Conservation (phyloP, 2,329 filamentous ascomycete species). For the Epichloe aotearoae region DNA sequence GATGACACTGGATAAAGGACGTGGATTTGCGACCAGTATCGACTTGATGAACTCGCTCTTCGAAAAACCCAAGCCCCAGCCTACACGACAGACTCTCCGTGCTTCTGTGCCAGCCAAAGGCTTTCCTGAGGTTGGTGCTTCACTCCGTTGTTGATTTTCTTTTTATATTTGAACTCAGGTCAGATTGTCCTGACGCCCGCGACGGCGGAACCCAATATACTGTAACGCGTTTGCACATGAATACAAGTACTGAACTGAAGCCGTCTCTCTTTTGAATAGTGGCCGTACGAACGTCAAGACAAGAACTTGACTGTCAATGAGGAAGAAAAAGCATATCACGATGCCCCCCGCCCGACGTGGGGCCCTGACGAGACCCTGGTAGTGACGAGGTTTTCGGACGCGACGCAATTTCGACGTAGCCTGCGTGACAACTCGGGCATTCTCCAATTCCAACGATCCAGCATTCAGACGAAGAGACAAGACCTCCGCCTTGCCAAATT, state of each 20-base stretch:
- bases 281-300: constrained; percentile 70
- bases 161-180: constrained; percentile 10
- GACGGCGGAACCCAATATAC: neutral
- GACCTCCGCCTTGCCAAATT: constrained; percentile 55
- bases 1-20: constrained; percentile 32
- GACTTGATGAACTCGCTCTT: constrained; percentile 95
- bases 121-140: constrained; percentile 77
- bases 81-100: constrained; percentile 39
- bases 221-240: constrained; percentile 8
- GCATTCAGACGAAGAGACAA: constrained; percentile 48
- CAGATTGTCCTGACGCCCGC: constrained; percentile 11
- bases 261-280: constrained; percentile 39
- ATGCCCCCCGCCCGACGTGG: constrained; percentile 68
- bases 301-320: constrained; percentile 55
- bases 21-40: constrained; percentile 74
- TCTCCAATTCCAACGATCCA: constrained; percentile 22
- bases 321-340: constrained; percentile 54
- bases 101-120: constrained; percentile 44
- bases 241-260: constrained; percentile 20
- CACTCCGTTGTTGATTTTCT: constrained; percentile 19
- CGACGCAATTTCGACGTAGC: constrained; percentile 25
- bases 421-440: constrained; percentile 16
- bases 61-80: constrained; percentile 54
- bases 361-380: constrained; percentile 61
- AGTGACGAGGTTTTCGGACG: constrained; percentile 29